Evolutionary conservation across 257 asterid species (phyloP).

Genomic region (Asclepias syriaca): DNA sequence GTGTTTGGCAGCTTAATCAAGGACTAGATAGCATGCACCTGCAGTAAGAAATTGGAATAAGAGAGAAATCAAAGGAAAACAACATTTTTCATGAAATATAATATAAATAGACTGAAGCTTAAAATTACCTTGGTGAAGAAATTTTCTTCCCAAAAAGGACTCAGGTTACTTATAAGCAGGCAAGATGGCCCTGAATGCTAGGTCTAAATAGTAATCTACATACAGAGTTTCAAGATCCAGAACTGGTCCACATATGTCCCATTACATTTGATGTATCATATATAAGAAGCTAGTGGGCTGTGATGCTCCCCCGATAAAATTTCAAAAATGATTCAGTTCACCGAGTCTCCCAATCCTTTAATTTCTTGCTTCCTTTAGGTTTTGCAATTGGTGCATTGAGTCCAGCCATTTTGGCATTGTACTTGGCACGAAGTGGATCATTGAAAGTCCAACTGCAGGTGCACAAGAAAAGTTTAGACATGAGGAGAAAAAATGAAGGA

Average conservation of each 20-base stretch:
- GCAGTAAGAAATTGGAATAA: background rate
- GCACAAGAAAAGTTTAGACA: conserved; percentile 4
- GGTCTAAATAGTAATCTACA: background rate
- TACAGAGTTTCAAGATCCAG: background rate
- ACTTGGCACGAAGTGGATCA: conserved; percentile 77
- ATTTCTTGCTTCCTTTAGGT: conserved; percentile 91
- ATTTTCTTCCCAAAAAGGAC: conserved; percentile 1
- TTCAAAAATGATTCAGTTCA: conserved; percentile 21
- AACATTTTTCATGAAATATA: background rate
- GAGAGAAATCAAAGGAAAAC: background rate
- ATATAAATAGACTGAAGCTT: background rate
- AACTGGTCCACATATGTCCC: background rate
- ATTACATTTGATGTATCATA: background rate
- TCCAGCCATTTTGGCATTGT: conserved; percentile 92
- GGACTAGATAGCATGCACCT: too few species aligned
- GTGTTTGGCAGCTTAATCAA: too few species aligned
- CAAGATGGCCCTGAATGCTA: background rate
- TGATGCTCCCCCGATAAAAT: background rate
- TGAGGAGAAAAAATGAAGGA: background rate
- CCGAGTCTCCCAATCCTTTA: conserved; percentile 73
- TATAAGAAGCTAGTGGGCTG: background rate
- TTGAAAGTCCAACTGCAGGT: conserved; percentile 88
- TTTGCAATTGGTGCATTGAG: conserved; percentile 71
- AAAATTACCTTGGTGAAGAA: background rate
- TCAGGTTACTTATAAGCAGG: background rate